These are phyloP conservation scores for Moesziomyces sp. DNA, from an alignment of 1,284 basidiomycete genomes.

Conservation along the genomic window DNA sequence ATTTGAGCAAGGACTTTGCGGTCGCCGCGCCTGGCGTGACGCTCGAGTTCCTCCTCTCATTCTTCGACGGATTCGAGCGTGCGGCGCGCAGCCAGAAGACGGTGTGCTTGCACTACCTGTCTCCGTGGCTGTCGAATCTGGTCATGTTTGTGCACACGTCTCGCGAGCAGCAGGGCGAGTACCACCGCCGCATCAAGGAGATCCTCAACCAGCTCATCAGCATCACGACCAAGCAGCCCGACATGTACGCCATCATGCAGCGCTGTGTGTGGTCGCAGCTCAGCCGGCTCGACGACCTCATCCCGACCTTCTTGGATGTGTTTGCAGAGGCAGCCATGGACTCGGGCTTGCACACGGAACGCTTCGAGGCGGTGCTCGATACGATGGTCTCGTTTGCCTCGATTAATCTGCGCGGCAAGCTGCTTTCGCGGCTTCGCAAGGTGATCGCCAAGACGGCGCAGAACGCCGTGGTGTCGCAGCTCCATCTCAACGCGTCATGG, in stretches of 20 bases:
- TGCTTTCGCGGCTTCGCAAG: conserved; percentile 57
- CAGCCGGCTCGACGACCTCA: conserved; percentile 61
- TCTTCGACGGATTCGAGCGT: conserved; percentile 63
- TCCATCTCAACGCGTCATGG: conserved; percentile 62
- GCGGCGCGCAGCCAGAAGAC: conserved; percentile 60
- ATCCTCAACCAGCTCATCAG: conserved; percentile 61
- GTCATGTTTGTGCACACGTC: conserved; percentile 60
- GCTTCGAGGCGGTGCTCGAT: conserved; percentile 63
- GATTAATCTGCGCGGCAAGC: conserved; percentile 63
- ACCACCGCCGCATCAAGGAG: conserved; percentile 62
- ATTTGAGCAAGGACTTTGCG: conserved; percentile 63
- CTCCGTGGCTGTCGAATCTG: conserved; percentile 62
- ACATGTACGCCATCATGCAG: conserved; percentile 65
- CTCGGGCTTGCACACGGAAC: conserved; percentile 59
- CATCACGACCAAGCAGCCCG: conserved; percentile 63
- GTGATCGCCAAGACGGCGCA: conserved; percentile 63
- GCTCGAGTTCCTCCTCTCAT: conserved; percentile 62
- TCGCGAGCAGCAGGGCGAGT: conserved; percentile 60
- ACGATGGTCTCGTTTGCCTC: conserved; percentile 64
- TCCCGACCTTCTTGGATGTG: conserved; percentile 61
- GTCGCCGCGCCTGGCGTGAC: conserved; percentile 61
- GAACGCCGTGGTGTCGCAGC: conserved; percentile 50
- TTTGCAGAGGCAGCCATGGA: conserved; percentile 64
- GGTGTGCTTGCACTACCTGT: conserved; percentile 60
- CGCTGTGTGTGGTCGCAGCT: conserved; percentile 62